Base-by-base conservation (phyloP, 495 filamentous ascomycete genomes). In the Cercophora sp. region DNA sequence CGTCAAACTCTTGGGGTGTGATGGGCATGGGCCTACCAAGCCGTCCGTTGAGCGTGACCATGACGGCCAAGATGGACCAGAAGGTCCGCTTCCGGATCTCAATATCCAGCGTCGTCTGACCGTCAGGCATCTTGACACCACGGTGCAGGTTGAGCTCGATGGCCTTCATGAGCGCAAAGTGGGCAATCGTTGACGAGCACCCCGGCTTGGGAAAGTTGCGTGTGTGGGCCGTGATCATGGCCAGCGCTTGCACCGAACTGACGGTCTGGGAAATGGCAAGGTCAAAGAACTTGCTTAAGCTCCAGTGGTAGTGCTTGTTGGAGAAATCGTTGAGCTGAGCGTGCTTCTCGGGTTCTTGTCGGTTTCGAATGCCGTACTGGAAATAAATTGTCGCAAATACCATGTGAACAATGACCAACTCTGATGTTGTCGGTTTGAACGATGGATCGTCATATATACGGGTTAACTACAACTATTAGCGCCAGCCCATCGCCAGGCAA, bases 131-230 rank as follows among this genome's bases (percentile, higher is more conserved):
- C 54, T 83, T 87, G 23, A 76, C 74, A 8, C 84, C 87, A 22
- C 88, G 74, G 62, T 92, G 88, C 1, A 90, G 65, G 26, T 86
- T 85, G 36, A 88, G 62, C 57, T 91, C 87, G 45, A 90, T 73
- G 25, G 85, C 86, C 48, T 85, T 66, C 27, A 76, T 72, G 20
- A 88, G 69, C 8, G 84, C 79, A 37, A 76, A 78, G 48, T 74
- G 76, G 27, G 78, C 78, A 34, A 88, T 70, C 52, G 83, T 76
- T 71, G 79, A 84, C 19, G 83, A 83, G 45, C 84, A 83, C 20
- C 84, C 86, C 22, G 88, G 87, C 58, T 89, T 88, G n/a, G 88
- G 86, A 48, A 89, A 86, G 56, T 79, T 84, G 43, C 88, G 80
- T 1, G 87, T 76, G 64, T 90, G 85, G 8, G 75, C 59, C 40